These are phyloP conservation scores for Phytophthora pseudosyringae DNA, from an alignment of 352 stramenopile species.

Conservation along the genomic window DNA sequence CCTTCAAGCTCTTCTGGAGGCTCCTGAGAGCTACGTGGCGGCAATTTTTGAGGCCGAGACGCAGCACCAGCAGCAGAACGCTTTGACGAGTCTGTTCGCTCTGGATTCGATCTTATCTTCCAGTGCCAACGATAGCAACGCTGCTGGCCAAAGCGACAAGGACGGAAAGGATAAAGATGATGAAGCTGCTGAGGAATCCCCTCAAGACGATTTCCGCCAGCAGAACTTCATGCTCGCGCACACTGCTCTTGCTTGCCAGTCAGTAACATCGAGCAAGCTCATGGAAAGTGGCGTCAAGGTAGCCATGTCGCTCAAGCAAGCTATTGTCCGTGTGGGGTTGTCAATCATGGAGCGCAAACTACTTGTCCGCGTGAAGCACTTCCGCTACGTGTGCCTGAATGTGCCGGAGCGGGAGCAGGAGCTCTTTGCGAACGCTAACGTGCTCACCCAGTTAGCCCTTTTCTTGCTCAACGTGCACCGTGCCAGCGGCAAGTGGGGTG, in stretches of 20 bases:
- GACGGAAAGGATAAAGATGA: constrained; percentile 34
- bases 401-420: constrained; percentile 82
- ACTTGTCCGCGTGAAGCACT: constrained; percentile 96
- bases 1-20: constrained; percentile 94
- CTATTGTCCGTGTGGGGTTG: constrained; percentile 93
- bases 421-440: constrained; percentile 94
- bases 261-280: constrained; percentile 68
- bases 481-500: constrained; percentile 95
- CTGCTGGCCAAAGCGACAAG: constrained; percentile 6
- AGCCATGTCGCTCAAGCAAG: constrained; percentile 95
- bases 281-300: constrained; percentile 95
- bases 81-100: constrained; percentile 47
- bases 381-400: constrained; percentile 96
- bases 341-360: constrained; percentile 96
- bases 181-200: constrained; percentile 26
- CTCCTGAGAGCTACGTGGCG: constrained; percentile 70
- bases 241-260: constrained; percentile 74
- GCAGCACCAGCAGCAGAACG: constrained; percentile 56
- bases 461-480: constrained; percentile 96
- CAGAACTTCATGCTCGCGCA: constrained; percentile 85
- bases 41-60: constrained; percentile 72
- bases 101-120: constrained; percentile 35
- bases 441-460: constrained; percentile 93
- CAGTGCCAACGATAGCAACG: constrained; percentile 1
- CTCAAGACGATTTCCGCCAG: constrained; percentile 69